Base-by-base conservation (phyloP, 345 rosid genomes). In the Euphorbia tirucalli region DNA sequence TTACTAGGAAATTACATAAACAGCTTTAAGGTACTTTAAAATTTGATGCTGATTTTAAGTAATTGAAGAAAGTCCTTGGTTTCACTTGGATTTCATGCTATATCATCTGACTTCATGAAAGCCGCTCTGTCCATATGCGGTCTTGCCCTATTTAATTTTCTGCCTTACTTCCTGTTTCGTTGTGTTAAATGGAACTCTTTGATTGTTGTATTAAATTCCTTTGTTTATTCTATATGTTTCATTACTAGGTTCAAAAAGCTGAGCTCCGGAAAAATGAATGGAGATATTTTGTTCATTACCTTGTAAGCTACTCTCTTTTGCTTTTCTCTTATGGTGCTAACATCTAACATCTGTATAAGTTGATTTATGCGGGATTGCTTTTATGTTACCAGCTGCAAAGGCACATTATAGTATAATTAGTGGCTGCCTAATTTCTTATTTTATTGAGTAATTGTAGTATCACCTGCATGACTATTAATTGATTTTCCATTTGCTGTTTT, bases 271-370 rank as follows among this genome's bases (percentile, higher is more conserved):
- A 89, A 82, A 91, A 93, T 79, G 99, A 95, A 70, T 86, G 99
- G 96, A 84, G 78, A 84, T 95, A 88, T 85, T 90, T 87, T 78
- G 99, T 93, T 74, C 99, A 93, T 78, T 95, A 95, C 81, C 97
- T 93, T 54, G 98, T 93, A 82, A 88, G 99, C 61, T 72, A 39
- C 11, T 57, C 35, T 39, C 19, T 32, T 68, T 32, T 68, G 1
- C 2, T 28, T 18, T 39, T 22, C 25, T 14, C 28, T 21, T 64
- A 14, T 11, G 61, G 21, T 24, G n/a, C 48, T n/a, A 35, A 22
- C 37, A 19, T 69, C 13, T 31, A 64, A 7, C 24, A 32, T 61
- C 16, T 41, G 70, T 19, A 57, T 74, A 5, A 10, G 30, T 19
- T 46, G 61, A 21, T 70, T 21, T 60, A 43, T 30, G 13, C 24